These are phyloP conservation scores for Candida cerambycidarum DNA, from an alignment of 805 yeast species.

Conservation along the genomic window DNA sequence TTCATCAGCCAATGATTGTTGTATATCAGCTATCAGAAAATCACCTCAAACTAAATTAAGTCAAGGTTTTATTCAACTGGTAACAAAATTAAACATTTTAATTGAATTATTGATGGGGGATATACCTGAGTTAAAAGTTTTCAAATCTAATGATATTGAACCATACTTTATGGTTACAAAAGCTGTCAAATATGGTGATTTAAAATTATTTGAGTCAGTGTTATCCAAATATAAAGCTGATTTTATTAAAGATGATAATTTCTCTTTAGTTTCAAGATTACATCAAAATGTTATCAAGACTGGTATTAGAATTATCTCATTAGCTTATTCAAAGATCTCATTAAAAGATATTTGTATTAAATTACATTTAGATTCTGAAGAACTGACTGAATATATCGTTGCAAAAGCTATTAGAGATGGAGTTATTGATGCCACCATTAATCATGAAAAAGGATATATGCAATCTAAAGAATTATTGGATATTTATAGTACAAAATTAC, in stretches of 20 bases:
- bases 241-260: slow-evolving; percentile 75
- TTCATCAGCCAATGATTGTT: slow-evolving; percentile 84
- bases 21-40: slow-evolving; percentile 92
- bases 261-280: slow-evolving; percentile 79
- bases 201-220: slow-evolving; percentile 73
- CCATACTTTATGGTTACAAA: slow-evolving; percentile 87
- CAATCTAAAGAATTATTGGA: slow-evolving; percentile 85
- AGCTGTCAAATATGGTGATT: slow-evolving; percentile 91
- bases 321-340: slow-evolving; percentile 88
- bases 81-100: slow-evolving; percentile 82
- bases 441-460: slow-evolving; percentile 89
- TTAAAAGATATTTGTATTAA: slow-evolving; percentile 92
- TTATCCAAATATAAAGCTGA: slow-evolving; percentile 59
- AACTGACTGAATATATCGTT: slow-evolving; percentile 94
- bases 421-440: slow-evolving; percentile 91
- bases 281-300: slow-evolving; percentile 98
- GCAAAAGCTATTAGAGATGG: slow-evolving; percentile 97
- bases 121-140: slow-evolving; percentile 83
- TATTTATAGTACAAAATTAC: slow-evolving; percentile 82
- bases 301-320: slow-evolving; percentile 89
- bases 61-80: slow-evolving; percentile 83
- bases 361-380: slow-evolving; percentile 88
- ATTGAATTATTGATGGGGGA: slow-evolving; percentile 96
- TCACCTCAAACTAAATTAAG: slow-evolving; percentile 90
- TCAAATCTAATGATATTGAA: slow-evolving; percentile 61